Evolutionary conservation across 2,329 filamentous ascomycete species (phyloP).

Genomic region (Biscogniauxia marginata): DNA sequence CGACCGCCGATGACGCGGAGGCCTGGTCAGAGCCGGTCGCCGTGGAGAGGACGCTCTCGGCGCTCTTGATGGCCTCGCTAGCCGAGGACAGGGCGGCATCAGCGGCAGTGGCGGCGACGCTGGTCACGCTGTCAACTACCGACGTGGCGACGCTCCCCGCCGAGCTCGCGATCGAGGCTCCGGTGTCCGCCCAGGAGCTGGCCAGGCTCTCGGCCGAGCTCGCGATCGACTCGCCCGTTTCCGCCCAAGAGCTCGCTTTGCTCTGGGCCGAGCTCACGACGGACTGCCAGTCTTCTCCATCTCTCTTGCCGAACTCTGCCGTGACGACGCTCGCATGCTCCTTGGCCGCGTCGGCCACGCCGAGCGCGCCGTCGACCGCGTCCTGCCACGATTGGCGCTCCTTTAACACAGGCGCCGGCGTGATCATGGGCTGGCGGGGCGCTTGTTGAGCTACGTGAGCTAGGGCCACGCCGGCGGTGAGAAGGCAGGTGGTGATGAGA

Average conservation of each 20-base stretch:
- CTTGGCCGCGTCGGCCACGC: slow-evolving; percentile 6
- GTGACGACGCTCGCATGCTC: slow-evolving; percentile 10
- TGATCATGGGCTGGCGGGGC: slow-evolving; percentile 21
- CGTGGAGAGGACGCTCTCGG: slow-evolving; percentile 22
- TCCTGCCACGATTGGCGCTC: slow-evolving; percentile 11
- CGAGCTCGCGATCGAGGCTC: slow-evolving; percentile 7
- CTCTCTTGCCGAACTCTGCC: slow-evolving; percentile 4
- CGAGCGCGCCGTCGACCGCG: slow-evolving; percentile 2
- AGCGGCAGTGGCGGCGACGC: slow-evolving; percentile 13
- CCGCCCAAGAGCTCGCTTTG: slow-evolving; percentile 15
- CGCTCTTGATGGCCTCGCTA: slow-evolving; percentile 16
- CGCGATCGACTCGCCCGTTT: slow-evolving; percentile 12
- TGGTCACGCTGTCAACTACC: slow-evolving; percentile 6
- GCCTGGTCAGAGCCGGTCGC: slow-evolving; percentile 15
- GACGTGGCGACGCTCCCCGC: slow-evolving; percentile 10
- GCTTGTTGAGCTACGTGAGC: slow-evolving; percentile 15
- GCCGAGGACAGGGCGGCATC: slow-evolving; percentile 15
- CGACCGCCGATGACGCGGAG: slow-evolving; percentile 7
- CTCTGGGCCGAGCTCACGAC: slow-evolving; percentile 18
- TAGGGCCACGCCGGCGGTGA: slow-evolving; percentile 17
- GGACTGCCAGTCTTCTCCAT: slow-evolving; percentile 19
- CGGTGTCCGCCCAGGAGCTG: slow-evolving; percentile 10
- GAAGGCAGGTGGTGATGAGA: slow-evolving; percentile 16
- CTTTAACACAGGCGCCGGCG: slow-evolving; percentile 17
- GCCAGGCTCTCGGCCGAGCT: slow-evolving; percentile 4